Evolutionary conservation across 495 filamentous ascomycete genomes (phyloP), one percentile per base, ranked within the genome.

Genomic region (Parathielavia appendiculata): DNA sequence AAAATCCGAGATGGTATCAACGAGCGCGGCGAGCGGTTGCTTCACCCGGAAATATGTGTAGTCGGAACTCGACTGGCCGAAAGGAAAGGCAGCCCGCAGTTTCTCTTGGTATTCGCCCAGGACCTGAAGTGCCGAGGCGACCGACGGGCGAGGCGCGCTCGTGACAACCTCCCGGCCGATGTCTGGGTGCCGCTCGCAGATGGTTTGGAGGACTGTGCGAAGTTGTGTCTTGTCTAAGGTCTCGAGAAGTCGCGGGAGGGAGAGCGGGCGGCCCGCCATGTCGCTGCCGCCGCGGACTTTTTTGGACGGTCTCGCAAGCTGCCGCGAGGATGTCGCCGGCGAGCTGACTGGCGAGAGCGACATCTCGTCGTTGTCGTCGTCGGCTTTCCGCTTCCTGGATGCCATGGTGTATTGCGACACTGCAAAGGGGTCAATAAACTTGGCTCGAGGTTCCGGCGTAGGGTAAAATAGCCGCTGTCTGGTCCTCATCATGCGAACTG

Each of bases 1-100:
- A 69, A 92, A 98, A 64, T 98, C 93, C 65, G 84, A 85, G 54
- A 98, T 78, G 46, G 93, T 90, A 58, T 97, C 91, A 51, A 96
- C 80, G 36, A 98, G 83, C 22, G 88, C 84, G 30, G 82, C 74
- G 3, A 98, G 81, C 40, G 86, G 82, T 62, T 91, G 88, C 50
- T 86, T 86, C 32, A 97, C 91, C 66, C 93, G 85, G 71, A 96
- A 95, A 69, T 95, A 97, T 22, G 90, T 85, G 73, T 98, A 98
- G 62, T 97, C 95, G 23, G 90, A 92, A 56, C 83, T 86, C 38
- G 83, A 79, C 48, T 89, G 85, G 63, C 93, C 93, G 67, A 92
- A 86, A 10, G 93, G 93, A 56, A 96, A 89, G 0, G 95, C 87
- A n/a, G 81, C 81, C 56, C 81, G 85, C 45, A 97, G 77, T 40